Evolutionary conservation across 352 stramenopile species (phyloP), one percentile per base, ranked within the genome.

Genomic region (Globisporangium ultimum): DNA sequence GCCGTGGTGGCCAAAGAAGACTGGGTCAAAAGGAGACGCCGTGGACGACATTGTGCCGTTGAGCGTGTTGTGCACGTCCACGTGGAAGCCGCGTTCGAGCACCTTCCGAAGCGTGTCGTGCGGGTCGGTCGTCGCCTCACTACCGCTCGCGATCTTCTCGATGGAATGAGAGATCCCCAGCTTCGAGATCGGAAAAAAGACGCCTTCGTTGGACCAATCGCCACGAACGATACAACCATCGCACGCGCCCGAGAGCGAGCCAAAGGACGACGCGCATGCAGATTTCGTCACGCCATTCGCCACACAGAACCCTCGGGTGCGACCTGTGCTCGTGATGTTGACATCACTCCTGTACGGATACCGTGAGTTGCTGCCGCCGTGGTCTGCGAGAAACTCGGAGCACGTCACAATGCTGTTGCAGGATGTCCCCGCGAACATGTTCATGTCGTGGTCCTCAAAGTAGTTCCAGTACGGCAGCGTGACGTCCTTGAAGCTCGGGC

Each of bases 1-100:
- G 50, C 68, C 76, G 64, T 83, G 78, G 57, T 83, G 73, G 58
- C 66, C 72, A 20, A 74, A 38, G 64, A 83, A 83, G 55, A 83
- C 55, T 0, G 73, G 73, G 49, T 83, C 73, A 36, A 78, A 83
- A 17, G 73, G 56, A 48, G 70, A 70, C 36, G 71, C 73, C 18
- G 61, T 63, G 20, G 73, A 79, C 53, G 76, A 64, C 22, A 79
- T 79, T 3, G 75, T 60, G 9, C 73, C 73, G 34, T 60, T 70
- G 1, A 83, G 62, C 24, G 75, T 47, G 48, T 70, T 79, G 61
- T 83, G 73, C 20, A 83, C 42, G 1, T 68, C 72, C 12, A 73
- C 56, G 21, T 83, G 73, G 50, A 83, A 65, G 4, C 63, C 75
- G 9, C 70, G 63, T 51, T 83, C 64, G 15, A 80, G 41, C 21